Evolutionary conservation across 495 filamentous ascomycete genomes (phyloP).

Genomic region (Oidiodendron maius): DNA sequence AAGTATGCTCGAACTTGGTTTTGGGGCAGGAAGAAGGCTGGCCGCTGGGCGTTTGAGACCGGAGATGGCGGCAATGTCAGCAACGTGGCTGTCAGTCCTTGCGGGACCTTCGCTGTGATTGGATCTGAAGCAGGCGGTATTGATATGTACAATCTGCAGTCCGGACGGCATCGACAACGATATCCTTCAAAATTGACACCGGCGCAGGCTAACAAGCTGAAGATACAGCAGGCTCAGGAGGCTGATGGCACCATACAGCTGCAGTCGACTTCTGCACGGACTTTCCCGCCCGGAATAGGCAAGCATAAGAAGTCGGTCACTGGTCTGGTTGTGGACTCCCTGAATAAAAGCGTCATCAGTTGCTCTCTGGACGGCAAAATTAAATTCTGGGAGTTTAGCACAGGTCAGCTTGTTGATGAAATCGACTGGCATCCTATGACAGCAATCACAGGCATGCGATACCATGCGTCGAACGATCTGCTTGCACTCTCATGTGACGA

Average conservation of each 20-base stretch:
- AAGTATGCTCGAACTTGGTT: conserved; percentile 90
- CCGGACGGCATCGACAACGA: conserved; percentile 74
- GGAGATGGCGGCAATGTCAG: conserved; percentile 79
- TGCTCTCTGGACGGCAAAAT: conserved; percentile 89
- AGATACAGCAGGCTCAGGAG: conserved; percentile 46
- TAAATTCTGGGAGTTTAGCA: conserved; percentile 94
- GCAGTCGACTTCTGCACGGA: conserved; percentile 14
- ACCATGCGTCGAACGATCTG: conserved; percentile 76
- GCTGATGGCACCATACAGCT: conserved; percentile 33
- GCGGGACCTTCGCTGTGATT: conserved; percentile 90
- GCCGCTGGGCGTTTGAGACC: conserved; percentile 88
- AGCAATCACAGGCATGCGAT: conserved; percentile 68
- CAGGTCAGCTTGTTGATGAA: conserved; percentile 70
- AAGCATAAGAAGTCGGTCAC: conserved; percentile 80
- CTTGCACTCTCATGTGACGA: conserved; percentile 89
- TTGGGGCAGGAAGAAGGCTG: conserved; percentile 88
- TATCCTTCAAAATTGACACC: conserved; percentile 70
- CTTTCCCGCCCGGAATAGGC: conserved; percentile 41
- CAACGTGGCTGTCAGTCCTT: conserved; percentile 80
- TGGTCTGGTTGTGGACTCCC: conserved; percentile 73
- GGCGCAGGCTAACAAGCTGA: conserved; percentile 56
- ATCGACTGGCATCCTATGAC: conserved; percentile 81
- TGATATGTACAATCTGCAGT: conserved; percentile 95
- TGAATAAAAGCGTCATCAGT: conserved; percentile 78
- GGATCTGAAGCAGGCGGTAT: conserved; percentile 77